Evolutionary conservation across 2,329 filamentous ascomycete species (phyloP).

Genomic region (Annulohypoxylon truncatum): DNA sequence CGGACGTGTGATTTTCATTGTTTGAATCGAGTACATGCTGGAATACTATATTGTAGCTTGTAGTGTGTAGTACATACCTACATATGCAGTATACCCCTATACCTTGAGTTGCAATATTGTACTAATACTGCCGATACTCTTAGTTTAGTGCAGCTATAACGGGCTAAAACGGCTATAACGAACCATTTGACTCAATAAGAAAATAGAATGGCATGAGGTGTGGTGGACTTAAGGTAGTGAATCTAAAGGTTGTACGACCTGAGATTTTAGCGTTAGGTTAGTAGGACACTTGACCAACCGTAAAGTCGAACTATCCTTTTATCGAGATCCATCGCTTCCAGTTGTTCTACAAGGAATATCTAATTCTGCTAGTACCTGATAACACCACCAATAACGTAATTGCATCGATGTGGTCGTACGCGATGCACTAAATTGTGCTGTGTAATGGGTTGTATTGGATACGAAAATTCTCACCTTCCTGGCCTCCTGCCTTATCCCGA

Average conservation of each 20-base stretch:
- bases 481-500: constrained; percentile 7
- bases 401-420: neutral
- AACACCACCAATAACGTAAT: constrained; percentile 16
- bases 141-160: neutral
- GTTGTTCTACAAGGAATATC: neutral
- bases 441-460: too few relatives aligned
- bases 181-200: neutral
- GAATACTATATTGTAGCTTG: too few relatives aligned
- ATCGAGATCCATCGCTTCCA: constrained; percentile 12
- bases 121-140: neutral
- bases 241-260: neutral
- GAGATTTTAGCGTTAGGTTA: constrained; percentile 11
- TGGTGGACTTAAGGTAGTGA: neutral
- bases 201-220: neutral
- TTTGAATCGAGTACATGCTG: neutral
- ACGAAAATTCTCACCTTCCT: neutral
- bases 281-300: constrained; percentile 9
- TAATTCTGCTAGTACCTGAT: neutral
- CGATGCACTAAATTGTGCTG: neutral
- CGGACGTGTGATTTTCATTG: neutral
- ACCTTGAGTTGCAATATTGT: neutral
- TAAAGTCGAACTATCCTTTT: constrained; percentile 6
- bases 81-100: neutral
- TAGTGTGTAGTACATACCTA: neutral
- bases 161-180: neutral